Evolutionary conservation across 495 filamentous ascomycete genomes (phyloP).

Genomic region (Penicillium odoratum): DNA sequence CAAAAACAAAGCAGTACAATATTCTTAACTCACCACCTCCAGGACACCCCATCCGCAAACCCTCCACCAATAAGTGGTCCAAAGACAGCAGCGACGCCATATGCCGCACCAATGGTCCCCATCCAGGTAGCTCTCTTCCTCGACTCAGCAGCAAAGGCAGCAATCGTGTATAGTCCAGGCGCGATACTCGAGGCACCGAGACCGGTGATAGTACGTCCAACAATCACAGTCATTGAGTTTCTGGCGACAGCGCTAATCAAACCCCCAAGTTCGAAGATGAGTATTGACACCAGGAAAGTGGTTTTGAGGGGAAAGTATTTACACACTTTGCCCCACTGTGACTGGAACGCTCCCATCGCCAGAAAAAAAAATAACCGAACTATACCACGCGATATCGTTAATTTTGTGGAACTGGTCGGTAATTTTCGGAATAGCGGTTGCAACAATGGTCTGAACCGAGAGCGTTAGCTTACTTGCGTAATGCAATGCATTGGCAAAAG

Average conservation of each 20-base stretch:
- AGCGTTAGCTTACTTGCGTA: too few species aligned
- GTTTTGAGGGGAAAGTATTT: conserved; percentile 52
- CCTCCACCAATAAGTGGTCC: conserved; percentile 64
- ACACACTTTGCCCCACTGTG: conserved; percentile 33
- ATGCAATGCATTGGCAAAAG: too few species aligned
- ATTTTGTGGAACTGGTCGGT: conserved; percentile 45
- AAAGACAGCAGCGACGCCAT: conserved; percentile 65
- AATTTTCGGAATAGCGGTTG: conserved; percentile 44
- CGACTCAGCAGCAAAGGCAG: conserved; percentile 65
- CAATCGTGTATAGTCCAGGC: too few species aligned
- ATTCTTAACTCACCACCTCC: conserved; percentile 94
- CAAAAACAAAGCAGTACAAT: too few species aligned
- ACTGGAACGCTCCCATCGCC: conserved; percentile 34
- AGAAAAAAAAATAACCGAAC: conserved; percentile 39
- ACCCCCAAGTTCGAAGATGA: too few species aligned
- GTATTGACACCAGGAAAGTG: too few species aligned
- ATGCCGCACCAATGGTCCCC: conserved; percentile 68
- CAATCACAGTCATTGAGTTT: too few species aligned
- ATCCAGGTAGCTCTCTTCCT: too few species aligned
- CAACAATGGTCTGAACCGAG: conserved; percentile 50
- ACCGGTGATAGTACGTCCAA: too few species aligned
- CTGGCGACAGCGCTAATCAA: too few species aligned
- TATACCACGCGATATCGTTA: conserved; percentile 48
- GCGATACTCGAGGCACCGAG: too few species aligned
- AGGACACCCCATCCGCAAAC: conserved; percentile 60